These are phyloP conservation scores for Podila horticola DNA, from an alignment of 192 early-diverging fungal species.

Conservation along the genomic window DNA sequence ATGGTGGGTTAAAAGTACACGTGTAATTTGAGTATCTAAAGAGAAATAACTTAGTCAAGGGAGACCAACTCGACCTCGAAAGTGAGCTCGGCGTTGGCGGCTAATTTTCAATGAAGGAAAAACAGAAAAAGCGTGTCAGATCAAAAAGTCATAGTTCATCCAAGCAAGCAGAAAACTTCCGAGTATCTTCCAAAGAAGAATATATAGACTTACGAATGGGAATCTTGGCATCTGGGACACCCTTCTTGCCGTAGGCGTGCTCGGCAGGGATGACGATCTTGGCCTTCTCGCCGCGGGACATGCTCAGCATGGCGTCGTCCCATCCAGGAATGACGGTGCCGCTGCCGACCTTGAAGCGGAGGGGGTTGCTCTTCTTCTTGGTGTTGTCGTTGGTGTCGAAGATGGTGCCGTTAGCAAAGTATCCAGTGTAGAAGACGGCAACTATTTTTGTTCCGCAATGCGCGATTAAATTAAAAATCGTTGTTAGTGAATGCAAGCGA, in stretches of 20 bases:
- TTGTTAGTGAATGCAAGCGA: not conserved
- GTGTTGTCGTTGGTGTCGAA: conserved; percentile 74
- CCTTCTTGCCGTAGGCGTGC: conserved; percentile 74
- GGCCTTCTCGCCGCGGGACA: conserved; percentile 73
- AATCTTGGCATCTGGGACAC: conserved; percentile 58
- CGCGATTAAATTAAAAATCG: not conserved
- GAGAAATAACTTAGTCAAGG: conserved; percentile 49
- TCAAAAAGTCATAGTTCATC: not conserved
- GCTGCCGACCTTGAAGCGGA: conserved; percentile 75
- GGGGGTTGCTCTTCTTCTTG: conserved; percentile 72
- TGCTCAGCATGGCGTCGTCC: conserved; percentile 75
- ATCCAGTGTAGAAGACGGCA: conserved; percentile 72
- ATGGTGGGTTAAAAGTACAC: no score
- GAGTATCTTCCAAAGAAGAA: not conserved
- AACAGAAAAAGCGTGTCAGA: not conserved
- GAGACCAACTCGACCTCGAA: conserved; percentile 71
- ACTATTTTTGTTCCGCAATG: conserved; percentile 14
- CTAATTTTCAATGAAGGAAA: not conserved
- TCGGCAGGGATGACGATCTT: conserved; percentile 69
- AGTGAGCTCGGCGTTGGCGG: conserved; percentile 68
- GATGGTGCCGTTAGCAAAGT: conserved; percentile 73
- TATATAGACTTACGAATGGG: conserved; percentile 56
- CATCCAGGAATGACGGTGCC: conserved; percentile 76
- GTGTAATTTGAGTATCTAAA: no score
- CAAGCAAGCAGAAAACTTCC: not conserved